These are phyloP conservation scores for Nigrospora sphaerica DNA, from an alignment of 2,329 filamentous ascomycete genomes.

Conservation along the genomic window DNA sequence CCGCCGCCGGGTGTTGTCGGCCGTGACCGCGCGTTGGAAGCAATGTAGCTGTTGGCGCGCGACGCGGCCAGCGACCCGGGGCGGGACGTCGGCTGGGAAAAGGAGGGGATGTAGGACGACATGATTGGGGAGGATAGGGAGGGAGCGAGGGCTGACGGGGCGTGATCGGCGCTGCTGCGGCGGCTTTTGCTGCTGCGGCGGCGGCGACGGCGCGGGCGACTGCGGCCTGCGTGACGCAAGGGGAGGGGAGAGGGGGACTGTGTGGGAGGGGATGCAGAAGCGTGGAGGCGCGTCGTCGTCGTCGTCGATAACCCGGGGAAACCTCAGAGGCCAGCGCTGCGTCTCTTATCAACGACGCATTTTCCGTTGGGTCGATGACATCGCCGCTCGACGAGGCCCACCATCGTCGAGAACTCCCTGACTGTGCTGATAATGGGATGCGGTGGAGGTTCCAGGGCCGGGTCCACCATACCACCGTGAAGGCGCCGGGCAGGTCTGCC, in stretches of 20 bases:
- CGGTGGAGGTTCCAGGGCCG: background rate
- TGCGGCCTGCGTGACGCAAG: background rate
- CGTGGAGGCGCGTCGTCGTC: background rate
- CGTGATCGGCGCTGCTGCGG: too few species aligned
- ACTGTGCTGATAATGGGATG: background rate
- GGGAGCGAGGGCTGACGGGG: too few species aligned
- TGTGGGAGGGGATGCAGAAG: background rate
- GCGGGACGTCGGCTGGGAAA: background rate
- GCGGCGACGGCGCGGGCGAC: background rate
- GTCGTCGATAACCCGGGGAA: too few species aligned
- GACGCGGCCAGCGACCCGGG: background rate
- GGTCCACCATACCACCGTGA: constrained; percentile 13
- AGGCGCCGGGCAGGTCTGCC: constrained; percentile 4
- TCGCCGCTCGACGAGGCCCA: background rate
- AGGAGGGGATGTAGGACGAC: constrained; percentile 1
- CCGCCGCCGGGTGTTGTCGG: background rate
- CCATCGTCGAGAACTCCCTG: constrained; percentile 1
- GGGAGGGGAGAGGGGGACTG: background rate
- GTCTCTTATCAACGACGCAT: too few species aligned
- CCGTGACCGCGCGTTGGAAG: background rate
- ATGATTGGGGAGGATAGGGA: background rate
- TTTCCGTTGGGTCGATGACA: background rate
- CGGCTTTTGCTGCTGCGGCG: too few species aligned
- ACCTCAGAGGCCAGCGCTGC: too few species aligned
- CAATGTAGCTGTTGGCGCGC: background rate